Percentiles rank a stretch among this genome's conserved stretches.
Evolutionary conservation across 306 rosid species (phyloP).

Genomic region (Heteromeles arbutifolia): DNA sequence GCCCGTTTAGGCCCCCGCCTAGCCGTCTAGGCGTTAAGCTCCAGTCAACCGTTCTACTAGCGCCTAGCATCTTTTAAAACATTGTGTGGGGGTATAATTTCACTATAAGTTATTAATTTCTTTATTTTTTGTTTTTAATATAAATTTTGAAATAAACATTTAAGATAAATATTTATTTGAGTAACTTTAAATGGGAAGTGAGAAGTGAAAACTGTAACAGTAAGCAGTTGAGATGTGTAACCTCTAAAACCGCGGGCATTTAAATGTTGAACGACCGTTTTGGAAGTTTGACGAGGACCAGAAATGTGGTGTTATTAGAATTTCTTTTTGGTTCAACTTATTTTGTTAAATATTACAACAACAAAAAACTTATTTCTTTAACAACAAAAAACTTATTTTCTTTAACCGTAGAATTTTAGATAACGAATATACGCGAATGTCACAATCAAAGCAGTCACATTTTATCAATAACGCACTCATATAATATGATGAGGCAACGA

Average conservation of each 20-base stretch:
- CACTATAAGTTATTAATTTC: background rate
- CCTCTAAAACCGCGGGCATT: background rate
- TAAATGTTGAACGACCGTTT: conserved; percentile 16
- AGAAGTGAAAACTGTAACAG: background rate
- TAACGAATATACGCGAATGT: too few species aligned
- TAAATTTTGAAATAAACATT: background rate
- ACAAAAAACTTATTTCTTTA: too few species aligned
- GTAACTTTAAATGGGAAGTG: background rate
- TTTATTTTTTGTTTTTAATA: background rate
- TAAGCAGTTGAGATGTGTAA: background rate
- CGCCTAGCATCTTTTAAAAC: too few species aligned
- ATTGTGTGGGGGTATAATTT: too few species aligned
- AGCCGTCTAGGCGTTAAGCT: too few species aligned
- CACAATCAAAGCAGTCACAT: too few species aligned
- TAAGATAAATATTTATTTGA: background rate
- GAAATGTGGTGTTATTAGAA: background rate
- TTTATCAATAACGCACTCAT: too few species aligned
- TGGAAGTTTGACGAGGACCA: conserved; percentile 11
- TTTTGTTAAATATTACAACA: background rate
- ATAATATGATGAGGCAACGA: background rate
- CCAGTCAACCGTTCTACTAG: too few species aligned
- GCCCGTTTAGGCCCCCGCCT: too few species aligned
- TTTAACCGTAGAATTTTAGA: too few species aligned
- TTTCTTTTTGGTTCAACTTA: background rate
- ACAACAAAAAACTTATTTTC: too few species aligned